phyloP scores from a whole-genome alignment of 2,329 filamentous ascomycete genomes.

The Microsporum ferrugineum region DNA sequence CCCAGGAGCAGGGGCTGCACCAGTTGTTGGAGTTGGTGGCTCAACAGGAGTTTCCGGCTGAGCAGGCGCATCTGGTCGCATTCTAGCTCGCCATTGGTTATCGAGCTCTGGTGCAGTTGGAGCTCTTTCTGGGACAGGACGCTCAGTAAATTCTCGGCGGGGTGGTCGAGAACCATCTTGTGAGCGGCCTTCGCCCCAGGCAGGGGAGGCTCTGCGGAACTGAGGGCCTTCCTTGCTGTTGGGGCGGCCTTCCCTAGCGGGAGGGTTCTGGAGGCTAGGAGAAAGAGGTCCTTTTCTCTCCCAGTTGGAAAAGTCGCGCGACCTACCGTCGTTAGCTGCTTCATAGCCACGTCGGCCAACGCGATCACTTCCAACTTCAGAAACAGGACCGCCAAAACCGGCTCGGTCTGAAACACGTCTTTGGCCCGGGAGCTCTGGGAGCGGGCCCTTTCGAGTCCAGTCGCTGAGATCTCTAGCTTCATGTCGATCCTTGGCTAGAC shows the following conservation, averaged over 20 bases:
- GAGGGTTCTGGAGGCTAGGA: conserved; percentile 46
- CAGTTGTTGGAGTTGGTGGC: conserved; percentile 51
- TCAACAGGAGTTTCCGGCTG: conserved; percentile 32
- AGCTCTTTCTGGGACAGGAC: conserved; percentile 51
- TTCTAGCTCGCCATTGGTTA: conserved; percentile 81
- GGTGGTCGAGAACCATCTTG: conserved; percentile 71
- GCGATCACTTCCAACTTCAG: conserved; percentile 52
- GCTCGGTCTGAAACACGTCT: conserved; percentile 34
- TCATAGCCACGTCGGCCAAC: conserved; percentile 56
- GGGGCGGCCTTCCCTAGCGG: conserved; percentile 42
- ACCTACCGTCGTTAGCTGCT: conserved; percentile 55
- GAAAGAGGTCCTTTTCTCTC: conserved; percentile 87
- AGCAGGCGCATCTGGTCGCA: conserved; percentile 73
- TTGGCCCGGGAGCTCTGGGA: conserved; percentile 57
- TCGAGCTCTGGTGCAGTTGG: conserved; percentile 86
- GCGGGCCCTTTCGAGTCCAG: conserved; percentile 87
- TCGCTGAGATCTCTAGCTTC: conserved; percentile 74
- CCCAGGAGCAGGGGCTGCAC: conserved; percentile 47
- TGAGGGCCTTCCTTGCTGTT: conserved; percentile 49
- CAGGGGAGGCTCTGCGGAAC: conserved; percentile 57
- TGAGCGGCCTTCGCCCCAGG: conserved; percentile 58
- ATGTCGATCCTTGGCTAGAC: conserved; percentile 75
- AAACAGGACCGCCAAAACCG: conserved; percentile 42
- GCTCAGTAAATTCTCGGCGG: conserved; percentile 62
- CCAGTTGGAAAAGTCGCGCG: conserved; percentile 79